Conservation (phyloP, 73 alveolate species). For the Paraurostyla sp. region DNA sequence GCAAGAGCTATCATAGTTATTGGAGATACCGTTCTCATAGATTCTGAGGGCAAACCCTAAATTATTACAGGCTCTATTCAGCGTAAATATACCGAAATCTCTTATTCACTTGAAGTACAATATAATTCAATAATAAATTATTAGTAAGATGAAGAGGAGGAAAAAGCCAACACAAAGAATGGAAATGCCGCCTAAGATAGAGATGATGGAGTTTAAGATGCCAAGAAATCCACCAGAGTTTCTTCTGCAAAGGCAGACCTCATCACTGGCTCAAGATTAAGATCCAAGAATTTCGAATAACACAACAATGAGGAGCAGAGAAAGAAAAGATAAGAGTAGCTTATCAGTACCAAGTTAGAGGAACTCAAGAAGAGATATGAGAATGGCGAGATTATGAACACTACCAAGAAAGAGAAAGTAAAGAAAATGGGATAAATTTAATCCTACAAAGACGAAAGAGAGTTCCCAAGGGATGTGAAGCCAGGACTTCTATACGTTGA, state of each 20-base stretch:
- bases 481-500: constrained; percentile 88
- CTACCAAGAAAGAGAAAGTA: constrained; percentile 76
- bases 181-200: constrained; percentile 61
- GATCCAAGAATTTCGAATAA: constrained; percentile 81
- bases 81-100: constrained; percentile 75
- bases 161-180: constrained; percentile 74
- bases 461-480: constrained; percentile 88
- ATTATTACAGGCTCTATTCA: constrained; percentile 67
- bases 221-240: constrained; percentile 69
- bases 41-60: constrained; percentile 61
- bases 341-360: constrained; percentile 80
- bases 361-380: constrained; percentile 90
- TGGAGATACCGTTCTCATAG: constrained; percentile 73
- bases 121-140: constrained; percentile 54
- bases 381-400: constrained; percentile 79
- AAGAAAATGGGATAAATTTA: constrained; percentile 84
- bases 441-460: constrained; percentile 80
- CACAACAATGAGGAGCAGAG: constrained; percentile 84
- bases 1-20: constrained; percentile 65
- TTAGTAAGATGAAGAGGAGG: constrained; percentile 64
- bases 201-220: constrained; percentile 68
- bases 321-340: constrained; percentile 85
- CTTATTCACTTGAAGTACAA: constrained; percentile 79
- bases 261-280: constrained; percentile 82
- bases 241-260: too few relatives aligned